Conservation (phyloP, 371 early-diverging fungal genomes). For the Haplosporangium sp. region DNA sequence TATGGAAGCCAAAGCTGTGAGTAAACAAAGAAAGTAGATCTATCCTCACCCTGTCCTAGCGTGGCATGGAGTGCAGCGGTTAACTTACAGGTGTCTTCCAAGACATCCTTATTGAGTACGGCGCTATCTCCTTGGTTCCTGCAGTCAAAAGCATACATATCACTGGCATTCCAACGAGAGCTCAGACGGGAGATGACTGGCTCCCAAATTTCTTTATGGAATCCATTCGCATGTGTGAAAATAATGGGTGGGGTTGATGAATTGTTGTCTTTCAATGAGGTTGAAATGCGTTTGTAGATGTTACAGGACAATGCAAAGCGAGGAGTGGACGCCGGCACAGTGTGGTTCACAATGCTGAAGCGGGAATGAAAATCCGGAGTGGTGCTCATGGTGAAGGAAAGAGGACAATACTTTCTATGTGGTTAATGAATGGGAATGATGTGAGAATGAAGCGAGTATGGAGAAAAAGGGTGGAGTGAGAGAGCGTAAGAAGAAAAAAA, state of each 20-base stretch:
- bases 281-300: conserved; percentile 23
- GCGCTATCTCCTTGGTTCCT: conserved; percentile 51
- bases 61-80: neutral
- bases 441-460: too few relatives aligned
- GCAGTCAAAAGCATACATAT: conserved; percentile 52
- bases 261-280: neutral
- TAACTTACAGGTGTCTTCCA: conserved; percentile 35
- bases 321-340: conserved; percentile 32
- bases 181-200: conserved; percentile 40
- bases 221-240: conserved; percentile 52
- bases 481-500: too few relatives aligned
- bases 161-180: conserved; percentile 28
- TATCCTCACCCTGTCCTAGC: too few relatives aligned
- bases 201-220: conserved; percentile 53
- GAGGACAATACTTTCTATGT: too few relatives aligned
- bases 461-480: too few relatives aligned
- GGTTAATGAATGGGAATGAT: too few relatives aligned
- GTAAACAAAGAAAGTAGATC: too few relatives aligned
- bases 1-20: neutral
- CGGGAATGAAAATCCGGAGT: conserved; percentile 25
- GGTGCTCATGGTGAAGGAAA: conserved; percentile 1
- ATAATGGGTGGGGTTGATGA: conserved; percentile 16
- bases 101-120: conserved; percentile 38
- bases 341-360: conserved; percentile 27
- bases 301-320: conserved; percentile 40